Percentiles rank a stretch among this genome's conserved stretches.
phyloP scores from a whole-genome alignment of 352 stramenopile species.

The Phytophthora tentaculata region DNA sequence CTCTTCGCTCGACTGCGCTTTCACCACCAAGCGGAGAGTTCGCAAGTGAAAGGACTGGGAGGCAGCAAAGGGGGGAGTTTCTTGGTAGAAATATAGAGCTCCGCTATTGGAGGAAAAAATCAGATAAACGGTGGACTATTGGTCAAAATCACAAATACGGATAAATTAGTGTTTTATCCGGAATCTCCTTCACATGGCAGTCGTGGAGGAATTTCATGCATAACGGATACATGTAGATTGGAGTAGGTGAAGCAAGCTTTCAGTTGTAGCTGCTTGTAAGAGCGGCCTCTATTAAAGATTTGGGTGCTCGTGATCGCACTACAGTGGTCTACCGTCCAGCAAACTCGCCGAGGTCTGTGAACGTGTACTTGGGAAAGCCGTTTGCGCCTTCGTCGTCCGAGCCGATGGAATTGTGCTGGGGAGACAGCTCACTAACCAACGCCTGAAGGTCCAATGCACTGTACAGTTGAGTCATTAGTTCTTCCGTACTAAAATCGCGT shows the following conservation, averaged over 20 bases:
- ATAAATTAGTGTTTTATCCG: conserved; percentile 13
- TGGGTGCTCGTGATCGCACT: too few relatives aligned
- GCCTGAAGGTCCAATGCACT: conserved; percentile 40
- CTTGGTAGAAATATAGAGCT: conserved; percentile 3
- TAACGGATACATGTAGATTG: too few relatives aligned
- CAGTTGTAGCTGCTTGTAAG: too few relatives aligned
- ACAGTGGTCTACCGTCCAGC: conserved; percentile 13
- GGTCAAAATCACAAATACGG: conserved; percentile 12
- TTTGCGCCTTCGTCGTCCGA: conserved; percentile 17
- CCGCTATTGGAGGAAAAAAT: conserved; percentile 42
- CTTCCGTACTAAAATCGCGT: conserved; percentile 8
- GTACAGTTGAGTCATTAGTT: conserved; percentile 32
- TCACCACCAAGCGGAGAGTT: conserved; percentile 75
- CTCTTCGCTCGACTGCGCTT: conserved; percentile 29
- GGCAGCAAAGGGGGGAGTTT: conserved; percentile 32
- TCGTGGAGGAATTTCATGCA: neutral
- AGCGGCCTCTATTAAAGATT: too few relatives aligned
- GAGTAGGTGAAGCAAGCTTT: too few relatives aligned
- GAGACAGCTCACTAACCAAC: conserved; percentile 27
- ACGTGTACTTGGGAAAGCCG: conserved; percentile 23
- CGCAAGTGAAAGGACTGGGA: conserved; percentile 57
- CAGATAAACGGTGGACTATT: neutral
- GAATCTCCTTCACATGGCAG: neutral
- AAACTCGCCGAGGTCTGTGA: conserved; percentile 35
- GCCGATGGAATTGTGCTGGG: conserved; percentile 9